phyloP scores from a whole-genome alignment of 768 basidiomycete genomes.

The Leccinum rimulosum region DNA sequence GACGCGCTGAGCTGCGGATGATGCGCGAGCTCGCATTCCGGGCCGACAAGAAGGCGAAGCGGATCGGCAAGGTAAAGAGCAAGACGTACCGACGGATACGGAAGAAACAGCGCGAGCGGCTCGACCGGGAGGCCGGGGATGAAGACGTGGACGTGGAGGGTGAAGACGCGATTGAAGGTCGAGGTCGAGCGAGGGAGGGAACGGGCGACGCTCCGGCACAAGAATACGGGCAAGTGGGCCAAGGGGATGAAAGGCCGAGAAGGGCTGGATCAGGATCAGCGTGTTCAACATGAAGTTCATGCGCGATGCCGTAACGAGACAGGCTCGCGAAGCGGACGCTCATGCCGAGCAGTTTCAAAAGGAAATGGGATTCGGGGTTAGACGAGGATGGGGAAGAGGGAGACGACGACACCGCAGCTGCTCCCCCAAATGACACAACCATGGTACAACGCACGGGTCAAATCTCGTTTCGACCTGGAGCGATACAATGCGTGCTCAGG shows the following conservation, averaged over 20 bases:
- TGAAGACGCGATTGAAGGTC: slow-evolving; percentile 55
- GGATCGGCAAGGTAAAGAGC: slow-evolving; percentile 93
- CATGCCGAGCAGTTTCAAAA: slow-evolving; percentile 70
- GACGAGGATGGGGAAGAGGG: slow-evolving; percentile 31
- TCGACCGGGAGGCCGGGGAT: slow-evolving; percentile 42
- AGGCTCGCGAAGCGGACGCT: slow-evolving; percentile 51
- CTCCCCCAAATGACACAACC: slow-evolving; percentile 32
- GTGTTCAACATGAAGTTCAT: slow-evolving; percentile 98
- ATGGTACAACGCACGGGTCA: slow-evolving; percentile 60
- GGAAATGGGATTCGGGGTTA: slow-evolving; percentile 54
- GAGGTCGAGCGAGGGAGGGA: slow-evolving; percentile 84
- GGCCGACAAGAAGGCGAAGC: slow-evolving; percentile 85
- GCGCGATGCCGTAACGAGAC: slow-evolving; percentile 82
- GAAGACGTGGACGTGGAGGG: slow-evolving; percentile 33
- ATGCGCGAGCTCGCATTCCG: slow-evolving; percentile 95
- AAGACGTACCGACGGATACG: slow-evolving; percentile 87
- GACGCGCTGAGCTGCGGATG: slow-evolving; percentile 77
- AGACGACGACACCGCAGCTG: slow-evolving; percentile 28
- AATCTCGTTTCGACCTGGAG: slow-evolving; percentile 57
- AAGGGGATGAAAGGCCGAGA: slow-evolving; percentile 67
- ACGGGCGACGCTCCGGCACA: slow-evolving; percentile 86
- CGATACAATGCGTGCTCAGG: slow-evolving; percentile 5
- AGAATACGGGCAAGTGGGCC: slow-evolving; percentile 87
- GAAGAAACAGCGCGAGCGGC: slow-evolving; percentile 70
- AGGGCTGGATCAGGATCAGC: slow-evolving; percentile 40